Conservation (phyloP, 2,329 filamentous ascomycete species). For the Pyrenophora tritici-repentis region DNA sequence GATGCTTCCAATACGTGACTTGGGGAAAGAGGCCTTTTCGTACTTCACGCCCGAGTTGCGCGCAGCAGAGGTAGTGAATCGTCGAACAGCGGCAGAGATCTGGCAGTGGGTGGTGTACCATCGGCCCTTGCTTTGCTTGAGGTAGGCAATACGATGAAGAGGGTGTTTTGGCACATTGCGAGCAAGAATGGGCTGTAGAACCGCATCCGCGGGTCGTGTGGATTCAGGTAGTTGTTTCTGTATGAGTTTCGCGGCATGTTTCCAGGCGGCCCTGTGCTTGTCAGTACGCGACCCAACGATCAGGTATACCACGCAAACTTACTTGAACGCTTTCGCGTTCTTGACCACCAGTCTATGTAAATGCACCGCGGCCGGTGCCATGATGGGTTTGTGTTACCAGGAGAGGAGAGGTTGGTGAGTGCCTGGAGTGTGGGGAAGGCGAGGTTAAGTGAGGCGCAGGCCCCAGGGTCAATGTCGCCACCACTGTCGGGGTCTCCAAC, state of each 20-base stretch:
- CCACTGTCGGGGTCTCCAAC: slow-evolving; percentile 12
- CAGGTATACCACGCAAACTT: slow-evolving; percentile 15
- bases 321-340: slow-evolving; percentile 51
- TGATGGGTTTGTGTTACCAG: slow-evolving; percentile 33
- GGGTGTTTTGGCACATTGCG: slow-evolving; percentile 63
- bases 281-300: slow-evolving; percentile 15
- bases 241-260: slow-evolving; percentile 53
- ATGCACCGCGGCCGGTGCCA: slow-evolving; percentile 47
- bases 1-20: slow-evolving; percentile 60
- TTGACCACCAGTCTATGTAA: slow-evolving; percentile 49
- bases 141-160: slow-evolving; percentile 64
- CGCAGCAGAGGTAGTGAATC: slow-evolving; percentile 57
- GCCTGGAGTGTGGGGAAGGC: slow-evolving; percentile 25
- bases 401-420: slow-evolving; percentile 16
- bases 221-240: slow-evolving; percentile 52
- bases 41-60: slow-evolving; percentile 49
- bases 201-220: slow-evolving; percentile 50
- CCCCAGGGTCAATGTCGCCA: slow-evolving; percentile 27
- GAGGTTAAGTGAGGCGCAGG: slow-evolving; percentile 26
- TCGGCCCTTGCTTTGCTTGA: slow-evolving; percentile 67
- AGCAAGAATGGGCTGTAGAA: slow-evolving; percentile 65
- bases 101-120: slow-evolving; percentile 64
- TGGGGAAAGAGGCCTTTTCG: slow-evolving; percentile 59
- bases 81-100: slow-evolving; percentile 52
- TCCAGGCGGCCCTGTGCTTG: slow-evolving; percentile 52